Evolutionary conservation across 176 grass and related monocot species (phyloP).

Genomic region (Eragrostis curvula): DNA sequence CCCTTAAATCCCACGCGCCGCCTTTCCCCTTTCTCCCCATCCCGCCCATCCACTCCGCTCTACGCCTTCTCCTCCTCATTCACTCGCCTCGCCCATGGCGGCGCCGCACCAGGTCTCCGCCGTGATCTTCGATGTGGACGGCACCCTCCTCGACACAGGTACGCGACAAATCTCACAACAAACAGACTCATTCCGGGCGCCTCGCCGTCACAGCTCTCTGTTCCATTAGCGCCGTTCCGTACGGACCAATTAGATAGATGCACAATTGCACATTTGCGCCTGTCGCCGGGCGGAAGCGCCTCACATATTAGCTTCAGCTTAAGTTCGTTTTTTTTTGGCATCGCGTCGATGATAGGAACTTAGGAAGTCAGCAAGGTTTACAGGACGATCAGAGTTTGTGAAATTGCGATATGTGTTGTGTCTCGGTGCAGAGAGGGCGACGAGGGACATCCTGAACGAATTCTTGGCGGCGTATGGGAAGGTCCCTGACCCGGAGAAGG

Average conservation of each 20-base stretch:
- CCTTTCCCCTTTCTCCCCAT: slow-evolving; percentile 5
- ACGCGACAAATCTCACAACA: slow-evolving; percentile 4
- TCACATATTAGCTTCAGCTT: neutral
- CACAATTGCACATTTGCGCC: slow-evolving; percentile 23
- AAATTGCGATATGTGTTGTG: neutral
- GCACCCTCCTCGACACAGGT: slow-evolving; percentile 83
- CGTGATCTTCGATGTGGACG: slow-evolving; percentile 88
- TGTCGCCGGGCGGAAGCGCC: no score
- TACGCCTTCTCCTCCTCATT: neutral
- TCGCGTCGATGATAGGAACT: neutral
- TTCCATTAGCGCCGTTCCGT: neutral
- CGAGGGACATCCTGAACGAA: slow-evolving; percentile 60
- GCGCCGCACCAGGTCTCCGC: slow-evolving; percentile 37
- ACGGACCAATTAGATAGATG: neutral
- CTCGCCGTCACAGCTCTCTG: neutral
- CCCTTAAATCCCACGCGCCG: slow-evolving; percentile 42
- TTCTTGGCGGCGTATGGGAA: slow-evolving; percentile 75
- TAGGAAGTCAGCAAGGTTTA: neutral
- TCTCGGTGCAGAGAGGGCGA: slow-evolving; percentile 67
- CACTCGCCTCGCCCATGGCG: slow-evolving; percentile 51
- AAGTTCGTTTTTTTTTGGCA: neutral
- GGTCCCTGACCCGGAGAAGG: slow-evolving; percentile 57
- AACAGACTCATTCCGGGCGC: neutral
- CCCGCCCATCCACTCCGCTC: neutral
- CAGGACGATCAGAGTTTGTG: neutral